These are phyloP conservation scores for Vanrija humicola DNA, from an alignment of 1,284 basidiomycete genomes.

Conservation along the genomic window DNA sequence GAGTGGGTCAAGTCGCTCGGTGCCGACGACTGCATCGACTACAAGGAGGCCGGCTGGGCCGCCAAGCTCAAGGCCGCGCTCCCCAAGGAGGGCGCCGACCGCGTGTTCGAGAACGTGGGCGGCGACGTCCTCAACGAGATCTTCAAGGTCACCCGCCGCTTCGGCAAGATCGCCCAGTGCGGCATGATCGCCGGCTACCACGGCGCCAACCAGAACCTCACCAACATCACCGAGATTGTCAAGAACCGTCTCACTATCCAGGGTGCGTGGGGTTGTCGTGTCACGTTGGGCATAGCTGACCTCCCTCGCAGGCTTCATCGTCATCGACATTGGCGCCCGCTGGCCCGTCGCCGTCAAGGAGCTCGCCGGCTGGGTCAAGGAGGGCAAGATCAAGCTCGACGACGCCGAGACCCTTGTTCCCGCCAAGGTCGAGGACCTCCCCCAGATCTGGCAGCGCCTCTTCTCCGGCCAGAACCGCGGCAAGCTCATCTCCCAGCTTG, in stretches of 20 bases:
- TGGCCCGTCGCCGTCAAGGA: constrained; percentile 20
- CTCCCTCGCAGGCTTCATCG: constrained; percentile 38
- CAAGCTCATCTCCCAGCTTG: constrained; percentile 41
- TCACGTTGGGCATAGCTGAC: not conserved
- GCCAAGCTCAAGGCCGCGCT: constrained; percentile 36
- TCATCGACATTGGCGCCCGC: constrained; percentile 36
- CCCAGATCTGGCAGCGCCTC: constrained; percentile 35
- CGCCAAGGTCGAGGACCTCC: constrained; percentile 38
- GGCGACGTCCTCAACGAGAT: constrained; percentile 47
- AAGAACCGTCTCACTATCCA: constrained; percentile 48
- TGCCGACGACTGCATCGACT: constrained; percentile 53
- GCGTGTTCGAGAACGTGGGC: constrained; percentile 50
- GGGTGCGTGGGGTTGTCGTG: constrained; percentile 22
- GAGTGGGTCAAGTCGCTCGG: constrained; percentile 51
- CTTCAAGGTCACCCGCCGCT: constrained; percentile 43
- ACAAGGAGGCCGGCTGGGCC: constrained; percentile 44
- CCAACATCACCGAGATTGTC: constrained; percentile 43
- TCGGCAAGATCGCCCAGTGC: constrained; percentile 50
- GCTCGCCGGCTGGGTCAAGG: constrained; percentile 27
- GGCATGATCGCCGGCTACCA: constrained; percentile 42
- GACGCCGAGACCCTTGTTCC: constrained; percentile 39
- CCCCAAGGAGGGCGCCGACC: constrained; percentile 29
- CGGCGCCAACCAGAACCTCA: constrained; percentile 16
- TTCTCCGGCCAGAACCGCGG: constrained; percentile 42
- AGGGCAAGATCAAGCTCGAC: constrained; percentile 34